Evolutionary conservation across 73 alveolate genomes (phyloP).

Genomic region (Uronychia binucleata): DNA sequence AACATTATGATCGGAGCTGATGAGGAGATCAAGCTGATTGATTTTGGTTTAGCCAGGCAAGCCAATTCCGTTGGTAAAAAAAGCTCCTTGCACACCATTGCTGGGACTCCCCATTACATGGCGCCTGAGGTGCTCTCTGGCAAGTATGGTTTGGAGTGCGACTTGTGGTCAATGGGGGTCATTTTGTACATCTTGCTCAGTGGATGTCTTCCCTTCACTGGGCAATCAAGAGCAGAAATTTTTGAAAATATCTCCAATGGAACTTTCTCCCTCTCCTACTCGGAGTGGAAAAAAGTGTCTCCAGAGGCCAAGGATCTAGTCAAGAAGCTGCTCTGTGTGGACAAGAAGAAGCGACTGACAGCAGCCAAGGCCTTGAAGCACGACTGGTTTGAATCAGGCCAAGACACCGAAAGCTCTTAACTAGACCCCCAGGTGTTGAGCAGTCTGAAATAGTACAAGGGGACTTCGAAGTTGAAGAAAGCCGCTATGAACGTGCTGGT

Average conservation of each 20-base stretch:
- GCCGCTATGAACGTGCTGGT: constrained; percentile 68
- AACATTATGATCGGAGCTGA: constrained; percentile 69
- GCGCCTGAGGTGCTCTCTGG: constrained; percentile 41
- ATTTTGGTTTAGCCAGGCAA: constrained; percentile 64
- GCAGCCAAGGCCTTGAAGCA: constrained; percentile 65
- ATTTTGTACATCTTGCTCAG: constrained; percentile 2
- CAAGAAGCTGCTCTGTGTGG: constrained; percentile 27
- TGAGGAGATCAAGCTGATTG: constrained; percentile 61
- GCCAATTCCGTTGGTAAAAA: constrained; percentile 1
- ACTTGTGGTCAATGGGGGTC: constrained; percentile 27
- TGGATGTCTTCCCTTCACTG: constrained; percentile 34
- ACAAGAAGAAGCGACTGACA: constrained; percentile 55
- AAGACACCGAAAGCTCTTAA: neutral
- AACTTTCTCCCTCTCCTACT: neutral
- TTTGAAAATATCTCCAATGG: constrained; percentile 13
- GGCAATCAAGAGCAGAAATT: constrained; percentile 7
- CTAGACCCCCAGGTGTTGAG: neutral
- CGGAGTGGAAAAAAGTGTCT: constrained; percentile 61
- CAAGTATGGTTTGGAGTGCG: constrained; percentile 23
- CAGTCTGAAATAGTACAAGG: constrained; percentile 1
- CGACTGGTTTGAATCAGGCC: constrained; percentile 39
- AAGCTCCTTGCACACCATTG: neutral
- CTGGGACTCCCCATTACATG: constrained; percentile 30
- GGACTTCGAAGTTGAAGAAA: constrained; percentile 65
- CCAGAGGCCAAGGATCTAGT: constrained; percentile 63